Evolutionary conservation across 2,329 filamentous ascomycete species (phyloP), one percentile per base, ranked within the genome.

Genomic region (Trichophyton mentagrophytes): DNA sequence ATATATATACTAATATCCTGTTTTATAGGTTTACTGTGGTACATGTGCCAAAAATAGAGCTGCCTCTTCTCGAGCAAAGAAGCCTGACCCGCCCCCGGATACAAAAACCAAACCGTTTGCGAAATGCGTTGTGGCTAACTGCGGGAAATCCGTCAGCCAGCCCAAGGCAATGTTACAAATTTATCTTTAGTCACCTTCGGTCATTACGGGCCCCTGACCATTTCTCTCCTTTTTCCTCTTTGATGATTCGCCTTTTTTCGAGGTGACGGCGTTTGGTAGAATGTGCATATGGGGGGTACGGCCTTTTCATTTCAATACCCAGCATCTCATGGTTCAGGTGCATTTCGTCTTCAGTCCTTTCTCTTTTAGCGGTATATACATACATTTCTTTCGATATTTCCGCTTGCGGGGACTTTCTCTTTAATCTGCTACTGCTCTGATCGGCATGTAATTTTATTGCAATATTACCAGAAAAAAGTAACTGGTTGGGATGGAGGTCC

Each of bases 1-100:
- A n/a, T n/a, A n/a, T n/a, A 17, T 36, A n/a, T 22, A 42, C 55
- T 57, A 25, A 57, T 36, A 13, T 22, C 2, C 33, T 27, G 27
- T 27, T 22, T 9, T 62, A 27, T 53, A 79, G 77, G 77, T 78
- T 11, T 79, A 79, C 62, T 79, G 77, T 65, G 77, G 77, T 47
- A 74, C 74, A 65, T 79, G 77, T 64, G 71, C 74, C 15, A 72
- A 67, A 27, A 71, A 77, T 58, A 71, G 76, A 30, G 70, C 71
- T 7, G 59, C 70, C 11, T 55, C 49, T 8, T 69, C 72, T 8
- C 71, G 72, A 42, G 68, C 68, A 2, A 74, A 72, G 61, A 74
- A 72, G 58, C 58, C 62, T 20, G 58, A 69, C 33, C 68, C 67
- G 33, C 22, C 65, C 44, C 49, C 13, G 8, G 49, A 36, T 36